A percentile compares a stretch with the other conserved stretches of the same genome.
Conservation (phyloP, 148 eudicot genomes). For the Rhododendron mucronatum region DNA sequence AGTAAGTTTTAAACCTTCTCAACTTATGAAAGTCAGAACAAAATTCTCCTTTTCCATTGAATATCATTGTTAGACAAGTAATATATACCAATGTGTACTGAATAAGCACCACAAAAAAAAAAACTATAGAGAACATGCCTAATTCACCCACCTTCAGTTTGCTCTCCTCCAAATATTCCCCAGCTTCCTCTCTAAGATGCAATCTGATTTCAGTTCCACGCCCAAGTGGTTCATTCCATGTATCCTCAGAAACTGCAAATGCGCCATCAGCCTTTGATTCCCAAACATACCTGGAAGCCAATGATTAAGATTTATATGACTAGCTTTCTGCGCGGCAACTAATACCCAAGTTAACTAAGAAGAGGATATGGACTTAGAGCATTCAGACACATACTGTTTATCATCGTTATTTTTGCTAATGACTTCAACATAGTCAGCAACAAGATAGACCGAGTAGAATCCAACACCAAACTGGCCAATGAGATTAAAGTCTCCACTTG, state of each 20-base stretch:
- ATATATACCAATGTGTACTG: not conserved
- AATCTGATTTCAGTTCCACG: constrained; percentile 99
- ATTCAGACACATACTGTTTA: constrained; percentile 58
- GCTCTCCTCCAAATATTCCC: constrained; percentile 82
- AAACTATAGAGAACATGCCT: not conserved
- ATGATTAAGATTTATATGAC: not conserved
- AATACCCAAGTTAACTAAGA: not conserved
- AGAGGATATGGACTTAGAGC: not conserved
- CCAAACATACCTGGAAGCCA: constrained; percentile 79
- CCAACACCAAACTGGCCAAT: constrained; percentile 99
- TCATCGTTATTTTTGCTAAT: constrained; percentile 97
- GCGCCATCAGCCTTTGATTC: constrained; percentile 99
- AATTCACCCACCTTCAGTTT: constrained; percentile 64
- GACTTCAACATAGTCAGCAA: constrained; percentile 97
- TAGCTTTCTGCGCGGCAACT: not conserved
- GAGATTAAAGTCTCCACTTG: constrained; percentile 93
- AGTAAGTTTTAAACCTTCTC: not conserved
- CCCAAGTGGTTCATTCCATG: constrained; percentile 94
- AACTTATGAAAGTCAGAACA: not conserved
- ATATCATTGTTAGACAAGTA: not conserved
- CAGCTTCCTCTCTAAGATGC: constrained; percentile 95
- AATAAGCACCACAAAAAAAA: not conserved
- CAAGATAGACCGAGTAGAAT: constrained; percentile 95
- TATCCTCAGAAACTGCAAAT: constrained; percentile 92
- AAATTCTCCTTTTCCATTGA: not conserved